These are phyloP conservation scores for Lunularia cruciata DNA, from an alignment of 225 moss, liverwort and hornwort species.

Conservation along the genomic window DNA sequence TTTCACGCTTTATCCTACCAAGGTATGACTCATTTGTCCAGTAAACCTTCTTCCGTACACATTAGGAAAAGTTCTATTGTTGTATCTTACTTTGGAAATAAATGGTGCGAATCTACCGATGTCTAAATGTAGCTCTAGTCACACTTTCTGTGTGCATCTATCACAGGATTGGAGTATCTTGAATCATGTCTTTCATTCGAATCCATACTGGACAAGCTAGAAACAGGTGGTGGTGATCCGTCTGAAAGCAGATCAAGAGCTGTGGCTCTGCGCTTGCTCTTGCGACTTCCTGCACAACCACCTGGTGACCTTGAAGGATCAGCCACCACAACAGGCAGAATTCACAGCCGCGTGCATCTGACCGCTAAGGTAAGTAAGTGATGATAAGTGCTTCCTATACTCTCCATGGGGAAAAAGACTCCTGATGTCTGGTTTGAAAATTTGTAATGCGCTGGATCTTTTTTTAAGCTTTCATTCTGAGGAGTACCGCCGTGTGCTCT, in stretches of 20 bases:
- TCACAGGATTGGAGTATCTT: constrained; percentile 51
- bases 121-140: background rate
- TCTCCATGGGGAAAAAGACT: no score
- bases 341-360: constrained; percentile 31
- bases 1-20: constrained; percentile 34
- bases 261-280: constrained; percentile 44
- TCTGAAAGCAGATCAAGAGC: constrained; percentile 39
- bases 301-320: constrained; percentile 21
- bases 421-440: no score
- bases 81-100: no score
- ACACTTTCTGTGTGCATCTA: background rate
- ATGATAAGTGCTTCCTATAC: no score
- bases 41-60: no score
- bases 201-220: constrained; percentile 54
- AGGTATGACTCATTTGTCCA: constrained; percentile 29
- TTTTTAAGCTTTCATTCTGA: no score
- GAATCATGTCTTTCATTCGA: constrained; percentile 45
- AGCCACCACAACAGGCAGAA: constrained; percentile 25
- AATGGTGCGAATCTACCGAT: no score
- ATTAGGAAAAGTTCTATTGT: background rate
- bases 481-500: no score
- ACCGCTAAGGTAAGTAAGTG: constrained; percentile 41
- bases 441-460: no score
- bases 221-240: constrained; percentile 29
- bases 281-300: constrained; percentile 40